Evolutionary conservation across 768 basidiomycete species (phyloP), one percentile per base, ranked within the genome.

Genomic region (Panaeolus papilionaceus): DNA sequence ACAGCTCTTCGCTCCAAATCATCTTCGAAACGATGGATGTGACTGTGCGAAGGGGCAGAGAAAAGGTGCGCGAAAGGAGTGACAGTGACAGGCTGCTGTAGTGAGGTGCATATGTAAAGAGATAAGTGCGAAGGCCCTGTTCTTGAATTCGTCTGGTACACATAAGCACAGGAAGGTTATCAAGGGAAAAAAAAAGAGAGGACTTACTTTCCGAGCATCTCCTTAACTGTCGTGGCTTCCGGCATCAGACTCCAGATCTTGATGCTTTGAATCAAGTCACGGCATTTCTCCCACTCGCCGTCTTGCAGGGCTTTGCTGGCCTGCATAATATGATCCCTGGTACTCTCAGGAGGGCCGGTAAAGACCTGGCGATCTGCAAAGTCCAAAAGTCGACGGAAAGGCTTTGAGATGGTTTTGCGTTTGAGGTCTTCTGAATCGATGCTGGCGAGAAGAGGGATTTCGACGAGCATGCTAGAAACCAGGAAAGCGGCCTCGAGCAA

Each of bases 201-300:
- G 44, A 80, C 91, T 71, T 77, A 98, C 96, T 90, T 92, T 11
- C 92, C 91, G 42, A 99, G 82, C 95, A 98, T 98, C 69, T 96
- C 95, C 79, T 98, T 98, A 63, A 99, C 95, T 14, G 85, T 80
- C 28, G 86, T 80, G 62, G 87, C 90, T 77, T 97, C 95, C 1
- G 96, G 96, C 92, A 99, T 95, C 68, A 99, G 80, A 72, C 89
- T 91, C 98, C 98, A 99, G 39, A 99, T 96, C 80, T 98, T 99
- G 85, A 99, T 99, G 75, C 92, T 90, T 76, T 96, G 91, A 64
- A 99, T 89, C 64, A 99, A 84, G 75, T 99, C 96, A 58, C 92
- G 88, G 74, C 96, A 97, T 74, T 92, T 90, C 77, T 97, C 93
- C 98, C 98, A 99, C 73, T 99, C 95, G 18, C 97, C 98, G 69